Evolutionary conservation across 1,139 yeast genomes (phyloP).

Genomic region (Diutina siamensis): DNA sequence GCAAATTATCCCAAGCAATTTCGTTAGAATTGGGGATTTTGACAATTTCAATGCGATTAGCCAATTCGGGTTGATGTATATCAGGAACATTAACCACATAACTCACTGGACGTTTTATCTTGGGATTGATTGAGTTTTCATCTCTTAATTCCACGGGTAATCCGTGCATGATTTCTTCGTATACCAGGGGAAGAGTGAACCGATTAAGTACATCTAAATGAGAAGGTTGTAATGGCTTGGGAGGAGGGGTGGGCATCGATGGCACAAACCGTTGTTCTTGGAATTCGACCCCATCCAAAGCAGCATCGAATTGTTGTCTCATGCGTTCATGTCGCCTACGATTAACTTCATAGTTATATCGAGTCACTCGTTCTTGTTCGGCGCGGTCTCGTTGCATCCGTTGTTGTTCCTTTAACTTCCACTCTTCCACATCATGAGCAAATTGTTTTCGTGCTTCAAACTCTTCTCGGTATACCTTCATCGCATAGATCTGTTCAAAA

Average conservation of each 20-base stretch:
- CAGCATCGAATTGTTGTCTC: conserved; percentile 2
- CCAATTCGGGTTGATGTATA: conserved; percentile 20
- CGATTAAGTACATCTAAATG: conserved; percentile 14
- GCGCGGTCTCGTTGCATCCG: conserved; percentile 1
- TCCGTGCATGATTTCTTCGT: conserved; percentile 21
- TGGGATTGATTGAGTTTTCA: conserved; percentile 12
- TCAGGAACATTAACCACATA: conserved; percentile 24
- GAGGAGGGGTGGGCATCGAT: conserved; percentile 3
- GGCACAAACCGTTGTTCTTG: conserved; percentile 7
- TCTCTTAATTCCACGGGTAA: conserved; percentile 27
- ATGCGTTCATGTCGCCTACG: conserved; percentile 9
- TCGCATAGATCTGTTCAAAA: conserved; percentile 25
- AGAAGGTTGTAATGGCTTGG: conserved; percentile 7
- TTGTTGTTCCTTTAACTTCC: not conserved
- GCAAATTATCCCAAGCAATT: conserved; percentile 33
- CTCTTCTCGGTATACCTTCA: conserved; percentile 10
- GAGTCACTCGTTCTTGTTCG: not conserved
- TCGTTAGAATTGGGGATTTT: conserved; percentile 35
- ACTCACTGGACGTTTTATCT: conserved; percentile 26
- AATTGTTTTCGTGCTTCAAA: conserved; percentile 10
- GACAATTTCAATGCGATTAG: conserved; percentile 29
- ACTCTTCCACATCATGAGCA: conserved; percentile 1
- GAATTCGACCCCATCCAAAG: conserved; percentile 4
- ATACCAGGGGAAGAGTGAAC: conserved; percentile 24
- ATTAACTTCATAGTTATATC: conserved; percentile 1